Evolutionary conservation across 345 rosid genomes (phyloP), one percentile per base, ranked within the genome.

Genomic region (Sapria himalayana): DNA sequence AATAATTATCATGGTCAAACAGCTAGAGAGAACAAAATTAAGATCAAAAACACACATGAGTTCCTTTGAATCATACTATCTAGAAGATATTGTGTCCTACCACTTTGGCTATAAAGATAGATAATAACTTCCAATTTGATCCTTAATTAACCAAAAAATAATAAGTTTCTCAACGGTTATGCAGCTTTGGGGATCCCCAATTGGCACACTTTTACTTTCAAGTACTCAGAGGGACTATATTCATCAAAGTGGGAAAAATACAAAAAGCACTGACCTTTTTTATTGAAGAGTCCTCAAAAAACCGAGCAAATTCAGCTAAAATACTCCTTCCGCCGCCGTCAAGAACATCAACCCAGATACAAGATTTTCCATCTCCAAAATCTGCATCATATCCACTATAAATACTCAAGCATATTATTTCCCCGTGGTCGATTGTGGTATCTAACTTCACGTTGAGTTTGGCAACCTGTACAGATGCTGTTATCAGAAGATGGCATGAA

Each of bases 301-400:
- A 89, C 1, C 72, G 70, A 38, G 56, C 73, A 61, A 89, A 89
- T 54, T 64, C 80, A 11, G 43, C 51, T 55, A 89, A 57, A 41
- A 89, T 56, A 37, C 59, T 76, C 19, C 35, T 53, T 46, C 89
- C 82, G 23, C 77, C 81, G 40, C 91, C 85, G 41, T 85, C 93
- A 57, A 89, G 78, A 65, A 78, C 70, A 70, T 89, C 98, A 15
- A 89, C 89, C 98, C 94, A 89, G 33, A 82, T 58, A 46, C 91
- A 89, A 38, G 93, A 72, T 49, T 76, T 89, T 31, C 93, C 93
- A 60, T 69, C 27, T 43, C 94, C 91, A 52, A 71, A 86, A 57
- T 82, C 78, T 49, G 76, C 78, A 46, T 64, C 41, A 15, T 67
- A 71, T 45, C 98, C 94, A 27, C 80, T 76, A 41, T 78, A 86